Evolutionary conservation across 1,139 yeast species (phyloP).

Genomic region (Hansenula lynferdii): DNA sequence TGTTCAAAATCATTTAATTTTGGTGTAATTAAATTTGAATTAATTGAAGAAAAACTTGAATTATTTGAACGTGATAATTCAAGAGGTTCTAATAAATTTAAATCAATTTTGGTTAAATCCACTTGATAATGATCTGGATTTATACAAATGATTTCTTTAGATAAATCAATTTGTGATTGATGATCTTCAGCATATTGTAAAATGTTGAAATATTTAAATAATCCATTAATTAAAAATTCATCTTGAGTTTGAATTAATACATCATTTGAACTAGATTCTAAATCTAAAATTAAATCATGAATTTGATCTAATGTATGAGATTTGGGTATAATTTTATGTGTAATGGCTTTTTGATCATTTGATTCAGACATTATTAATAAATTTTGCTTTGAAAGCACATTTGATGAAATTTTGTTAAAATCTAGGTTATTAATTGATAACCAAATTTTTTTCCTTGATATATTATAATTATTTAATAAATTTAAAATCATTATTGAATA

Average conservation of each 20-base stretch:
- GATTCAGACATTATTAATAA: slow-evolving; percentile 2
- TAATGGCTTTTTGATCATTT: not conserved
- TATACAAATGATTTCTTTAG: slow-evolving; percentile 15
- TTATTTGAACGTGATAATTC: not conserved
- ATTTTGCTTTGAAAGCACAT: slow-evolving; percentile 2
- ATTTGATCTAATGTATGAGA: slow-evolving; percentile 10
- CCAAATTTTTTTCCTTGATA: slow-evolving; percentile 18
- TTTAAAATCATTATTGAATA: slow-evolving; percentile 26
- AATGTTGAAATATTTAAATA: slow-evolving; percentile 19
- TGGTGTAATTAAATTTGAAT: not conserved
- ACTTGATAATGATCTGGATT: slow-evolving; percentile 18
- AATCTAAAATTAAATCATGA: slow-evolving; percentile 17
- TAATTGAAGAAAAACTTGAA: not conserved
- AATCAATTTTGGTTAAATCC: slow-evolving; percentile 5
- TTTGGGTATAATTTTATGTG: not conserved
- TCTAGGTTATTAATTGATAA: slow-evolving; percentile 7
- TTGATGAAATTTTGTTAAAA: slow-evolving; percentile 1
- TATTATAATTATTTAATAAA: slow-evolving; percentile 17
- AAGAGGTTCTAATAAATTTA: not conserved
- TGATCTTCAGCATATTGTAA: slow-evolving; percentile 1
- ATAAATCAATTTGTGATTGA: slow-evolving; percentile 8
- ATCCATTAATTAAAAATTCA: slow-evolving; percentile 15
- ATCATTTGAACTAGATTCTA: slow-evolving; percentile 13
- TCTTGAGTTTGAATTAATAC: slow-evolving; percentile 16
- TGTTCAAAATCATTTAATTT: slow-evolving; percentile 5